These are phyloP conservation scores for Akanthomyces dipterigenus DNA, from an alignment of 2,329 filamentous ascomycete species.

Conservation along the genomic window DNA sequence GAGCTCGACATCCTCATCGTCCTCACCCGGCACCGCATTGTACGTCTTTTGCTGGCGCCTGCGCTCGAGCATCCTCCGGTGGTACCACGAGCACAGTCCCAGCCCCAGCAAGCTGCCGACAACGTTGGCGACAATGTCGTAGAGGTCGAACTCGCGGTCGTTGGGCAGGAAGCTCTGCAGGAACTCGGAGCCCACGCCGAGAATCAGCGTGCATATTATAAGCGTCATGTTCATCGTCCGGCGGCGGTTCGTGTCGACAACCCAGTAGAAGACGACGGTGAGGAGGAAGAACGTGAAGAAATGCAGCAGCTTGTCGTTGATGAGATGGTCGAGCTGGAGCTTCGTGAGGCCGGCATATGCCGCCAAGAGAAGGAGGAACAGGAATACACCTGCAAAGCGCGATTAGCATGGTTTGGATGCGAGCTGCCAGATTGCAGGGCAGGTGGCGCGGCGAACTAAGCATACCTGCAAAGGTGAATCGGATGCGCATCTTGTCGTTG, in stretches of 20 bases:
- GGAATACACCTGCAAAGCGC: slow-evolving; percentile 53
- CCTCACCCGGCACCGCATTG: slow-evolving; percentile 58
- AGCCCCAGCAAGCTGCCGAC: slow-evolving; percentile 68
- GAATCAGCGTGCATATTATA: slow-evolving; percentile 64
- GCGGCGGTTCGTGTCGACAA: slow-evolving; percentile 82
- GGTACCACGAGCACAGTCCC: slow-evolving; percentile 80
- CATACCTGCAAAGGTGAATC: slow-evolving; percentile 81
- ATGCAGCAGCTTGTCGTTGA: slow-evolving; percentile 90
- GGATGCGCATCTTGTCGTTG: slow-evolving; percentile 62
- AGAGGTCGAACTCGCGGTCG: slow-evolving; percentile 64
- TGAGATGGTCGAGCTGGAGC: slow-evolving; percentile 45
- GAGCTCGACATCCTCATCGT: slow-evolving; percentile 67
- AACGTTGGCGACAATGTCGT: slow-evolving; percentile 83
- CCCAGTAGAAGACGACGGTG: slow-evolving; percentile 90
- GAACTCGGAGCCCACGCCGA: slow-evolving; percentile 70
- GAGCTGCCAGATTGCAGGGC: not conserved
- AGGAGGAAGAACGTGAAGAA: slow-evolving; percentile 83
- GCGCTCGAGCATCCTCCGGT: slow-evolving; percentile 89
- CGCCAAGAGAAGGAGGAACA: slow-evolving; percentile 64
- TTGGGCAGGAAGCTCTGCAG: slow-evolving; percentile 70
- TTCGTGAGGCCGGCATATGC: slow-evolving; percentile 74
- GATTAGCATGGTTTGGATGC: slow-evolving; percentile 13
- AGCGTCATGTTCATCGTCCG: slow-evolving; percentile 80
- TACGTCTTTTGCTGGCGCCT: slow-evolving; percentile 70
- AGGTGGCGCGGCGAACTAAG: not conserved